Conservation (phyloP, 2,329 filamentous ascomycete genomes). For the Catunica adiposa region DNA sequence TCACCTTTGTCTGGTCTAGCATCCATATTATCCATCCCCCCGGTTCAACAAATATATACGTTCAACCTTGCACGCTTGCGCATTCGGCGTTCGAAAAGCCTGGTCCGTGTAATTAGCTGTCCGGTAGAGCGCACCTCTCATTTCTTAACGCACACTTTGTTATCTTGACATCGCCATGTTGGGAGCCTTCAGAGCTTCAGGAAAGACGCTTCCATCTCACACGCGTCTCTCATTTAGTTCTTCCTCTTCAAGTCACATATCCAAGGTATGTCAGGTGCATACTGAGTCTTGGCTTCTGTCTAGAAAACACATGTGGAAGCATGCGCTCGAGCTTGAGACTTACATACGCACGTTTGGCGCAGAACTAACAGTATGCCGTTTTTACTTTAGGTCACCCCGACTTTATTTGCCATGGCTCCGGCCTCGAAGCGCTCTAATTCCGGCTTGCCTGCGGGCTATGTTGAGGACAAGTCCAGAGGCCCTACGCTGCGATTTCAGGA, state of each 20-base stretch:
- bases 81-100: background rate
- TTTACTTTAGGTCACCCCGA: background rate
- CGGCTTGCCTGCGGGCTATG: slow-evolving; percentile 41
- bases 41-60: too few species aligned
- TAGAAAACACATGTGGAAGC: background rate
- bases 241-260: background rate
- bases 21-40: too few species aligned
- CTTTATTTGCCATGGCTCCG: slow-evolving; percentile 11
- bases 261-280: background rate
- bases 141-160: background rate
- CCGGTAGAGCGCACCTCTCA: background rate
- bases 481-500: slow-evolving; percentile 74
- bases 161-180: slow-evolving; percentile 9
- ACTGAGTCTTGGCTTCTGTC: too few species aligned
- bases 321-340: background rate
- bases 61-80: background rate
- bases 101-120: background rate
- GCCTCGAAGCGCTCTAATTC: slow-evolving; percentile 16
- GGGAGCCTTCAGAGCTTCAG: slow-evolving; percentile 7
- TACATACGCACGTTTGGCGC: background rate
- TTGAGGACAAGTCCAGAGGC: slow-evolving; percentile 63
- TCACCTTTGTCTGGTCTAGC: background rate
- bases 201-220: slow-evolving; percentile 3
- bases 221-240: slow-evolving; percentile 3
- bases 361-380: background rate